Conservation (phyloP, 2,329 filamentous ascomycete species). For the Berkeleyomyces basicola region DNA sequence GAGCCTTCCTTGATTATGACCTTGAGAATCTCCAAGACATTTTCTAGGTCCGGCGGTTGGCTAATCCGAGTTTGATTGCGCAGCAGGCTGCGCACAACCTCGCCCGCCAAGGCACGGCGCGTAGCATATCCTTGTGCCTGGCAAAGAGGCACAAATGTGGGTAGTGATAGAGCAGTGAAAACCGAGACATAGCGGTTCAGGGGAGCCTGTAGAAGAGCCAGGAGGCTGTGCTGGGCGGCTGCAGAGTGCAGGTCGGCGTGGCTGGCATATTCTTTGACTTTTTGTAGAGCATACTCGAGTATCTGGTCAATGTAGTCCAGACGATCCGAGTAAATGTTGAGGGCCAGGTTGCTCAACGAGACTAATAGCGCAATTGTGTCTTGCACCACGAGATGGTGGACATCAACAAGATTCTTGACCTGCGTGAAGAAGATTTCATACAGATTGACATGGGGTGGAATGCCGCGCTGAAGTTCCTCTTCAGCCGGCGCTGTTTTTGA, state of each 20-base stretch:
- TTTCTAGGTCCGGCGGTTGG: constrained; percentile 65
- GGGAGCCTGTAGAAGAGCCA: constrained; percentile 79
- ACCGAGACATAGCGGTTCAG: constrained; percentile 81
- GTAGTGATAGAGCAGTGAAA: constrained; percentile 88
- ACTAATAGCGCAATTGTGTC: constrained; percentile 88
- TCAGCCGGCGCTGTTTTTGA: background rate
- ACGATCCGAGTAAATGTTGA: constrained; percentile 87
- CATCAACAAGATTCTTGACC: constrained; percentile 83
- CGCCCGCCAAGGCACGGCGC: constrained; percentile 74
- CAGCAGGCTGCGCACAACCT: constrained; percentile 69
- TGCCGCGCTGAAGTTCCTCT: constrained; percentile 24
- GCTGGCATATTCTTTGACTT: constrained; percentile 77
- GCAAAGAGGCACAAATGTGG: constrained; percentile 78
- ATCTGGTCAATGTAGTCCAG: constrained; percentile 94
- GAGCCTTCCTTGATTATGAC: constrained; percentile 89
- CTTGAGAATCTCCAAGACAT: constrained; percentile 72
- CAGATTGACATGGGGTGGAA: constrained; percentile 65
- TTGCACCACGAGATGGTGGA: constrained; percentile 78
- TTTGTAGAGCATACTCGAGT: constrained; percentile 69
- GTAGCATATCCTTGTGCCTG: constrained; percentile 89
- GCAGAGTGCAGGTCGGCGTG: constrained; percentile 89
- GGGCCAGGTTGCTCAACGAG: constrained; percentile 80
- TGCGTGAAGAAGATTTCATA: constrained; percentile 97
- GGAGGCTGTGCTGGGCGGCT: constrained; percentile 71
- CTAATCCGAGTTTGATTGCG: constrained; percentile 66